Evolutionary conservation across 169 alveolate species (phyloP).

Genomic region (Eimeria sp.): DNA sequence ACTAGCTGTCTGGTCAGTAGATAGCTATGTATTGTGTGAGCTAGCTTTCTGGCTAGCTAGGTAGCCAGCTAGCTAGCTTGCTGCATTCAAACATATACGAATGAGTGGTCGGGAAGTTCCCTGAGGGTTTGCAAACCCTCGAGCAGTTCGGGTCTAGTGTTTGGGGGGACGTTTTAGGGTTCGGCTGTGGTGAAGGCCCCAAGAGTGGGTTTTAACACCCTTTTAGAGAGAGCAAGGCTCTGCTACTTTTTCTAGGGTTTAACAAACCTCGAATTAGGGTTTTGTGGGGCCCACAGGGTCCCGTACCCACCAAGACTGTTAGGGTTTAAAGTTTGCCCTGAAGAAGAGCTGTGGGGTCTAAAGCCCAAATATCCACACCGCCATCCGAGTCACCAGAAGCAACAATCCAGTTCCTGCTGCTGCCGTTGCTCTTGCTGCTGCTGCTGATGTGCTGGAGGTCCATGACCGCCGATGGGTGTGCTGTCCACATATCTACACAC

Average conservation of each 20-base stretch:
- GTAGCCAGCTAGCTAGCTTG: background rate
- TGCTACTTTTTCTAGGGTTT: background rate
- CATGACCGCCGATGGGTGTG: conserved; percentile 29
- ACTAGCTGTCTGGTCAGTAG: background rate
- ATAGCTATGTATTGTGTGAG: background rate
- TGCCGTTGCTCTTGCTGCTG: background rate
- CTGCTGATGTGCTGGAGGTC: conserved; percentile 28
- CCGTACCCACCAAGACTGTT: background rate
- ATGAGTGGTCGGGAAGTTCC: background rate
- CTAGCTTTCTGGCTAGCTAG: background rate
- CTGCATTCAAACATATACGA: background rate
- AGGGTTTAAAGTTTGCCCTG: background rate
- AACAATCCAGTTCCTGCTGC: conserved; percentile 16
- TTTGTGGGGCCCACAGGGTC: background rate
- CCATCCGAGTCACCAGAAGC: conserved; percentile 44
- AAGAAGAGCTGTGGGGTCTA: conserved; percentile 34
- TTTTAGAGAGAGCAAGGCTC: background rate
- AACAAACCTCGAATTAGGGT: background rate
- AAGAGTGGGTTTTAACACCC: background rate
- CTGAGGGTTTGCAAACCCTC: no score
- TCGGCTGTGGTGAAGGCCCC: background rate
- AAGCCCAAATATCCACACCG: conserved; percentile 15
- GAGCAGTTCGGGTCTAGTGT: background rate
- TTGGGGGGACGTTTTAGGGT: background rate
- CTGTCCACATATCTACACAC: conserved; percentile 7